phyloP scores from a whole-genome alignment of 129 eudicot genomes.

The Glebionis coronaria region DNA sequence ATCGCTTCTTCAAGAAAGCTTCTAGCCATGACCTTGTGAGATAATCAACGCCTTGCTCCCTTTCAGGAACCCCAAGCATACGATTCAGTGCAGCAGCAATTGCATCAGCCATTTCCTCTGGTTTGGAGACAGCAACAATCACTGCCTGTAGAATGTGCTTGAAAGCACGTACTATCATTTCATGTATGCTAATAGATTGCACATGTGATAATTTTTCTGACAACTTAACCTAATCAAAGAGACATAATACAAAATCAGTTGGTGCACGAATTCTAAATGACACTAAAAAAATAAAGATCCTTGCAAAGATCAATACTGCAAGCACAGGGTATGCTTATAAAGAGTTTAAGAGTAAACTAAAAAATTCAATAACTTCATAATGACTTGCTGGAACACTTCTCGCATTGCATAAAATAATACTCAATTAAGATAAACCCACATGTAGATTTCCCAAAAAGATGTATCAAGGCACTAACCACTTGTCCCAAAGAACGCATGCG shows the following conservation, averaged over 20 bases:
- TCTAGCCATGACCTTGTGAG: conserved; percentile 86
- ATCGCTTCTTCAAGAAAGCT: conserved; percentile 69
- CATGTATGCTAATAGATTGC: conserved; percentile 96
- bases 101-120: too few relatives aligned
- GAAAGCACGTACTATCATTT: conserved; percentile 95
- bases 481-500: too few relatives aligned
- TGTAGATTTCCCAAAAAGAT: background rate
- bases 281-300: background rate
- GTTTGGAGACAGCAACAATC: conserved; percentile 64
- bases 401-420: too few relatives aligned
- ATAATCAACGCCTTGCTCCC: conserved; percentile 51
- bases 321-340: too few relatives aligned
- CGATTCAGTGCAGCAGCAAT: conserved; percentile 82
- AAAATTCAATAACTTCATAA: too few relatives aligned
- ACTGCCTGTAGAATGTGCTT: conserved; percentile 96
- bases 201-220: conserved; percentile 95
- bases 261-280: background rate
- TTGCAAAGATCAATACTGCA: too few relatives aligned
- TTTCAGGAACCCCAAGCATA: conserved; percentile 87
- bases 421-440: background rate
- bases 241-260: conserved; percentile 21
- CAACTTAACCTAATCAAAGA: conserved; percentile 59
- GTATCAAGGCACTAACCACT: too few relatives aligned
- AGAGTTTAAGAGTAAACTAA: too few relatives aligned
- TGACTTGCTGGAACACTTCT: too few relatives aligned